Conservation (phyloP, 257 asterid species). For the Verbena officinalis region DNA sequence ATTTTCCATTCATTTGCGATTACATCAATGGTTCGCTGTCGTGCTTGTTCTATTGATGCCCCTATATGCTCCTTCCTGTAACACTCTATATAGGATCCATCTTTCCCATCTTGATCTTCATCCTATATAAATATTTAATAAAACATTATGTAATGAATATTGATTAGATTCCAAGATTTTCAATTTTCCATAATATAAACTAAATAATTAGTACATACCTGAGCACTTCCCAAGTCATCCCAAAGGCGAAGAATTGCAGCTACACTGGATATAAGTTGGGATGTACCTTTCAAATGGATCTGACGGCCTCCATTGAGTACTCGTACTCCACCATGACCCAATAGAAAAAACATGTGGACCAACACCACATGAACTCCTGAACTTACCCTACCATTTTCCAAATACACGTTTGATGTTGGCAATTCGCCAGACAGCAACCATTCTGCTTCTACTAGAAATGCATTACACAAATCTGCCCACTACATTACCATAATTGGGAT, state of each 20-base stretch:
- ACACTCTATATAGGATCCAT: conserved; percentile 29
- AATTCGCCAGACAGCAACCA: conserved; percentile 35
- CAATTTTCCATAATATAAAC: no score
- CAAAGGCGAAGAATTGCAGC: conserved; percentile 38
- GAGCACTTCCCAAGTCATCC: conserved; percentile 40
- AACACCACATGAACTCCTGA: conserved; percentile 29
- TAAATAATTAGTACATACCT: conserved; percentile 15
- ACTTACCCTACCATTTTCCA: conserved; percentile 34
- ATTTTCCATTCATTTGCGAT: conserved; percentile 25
- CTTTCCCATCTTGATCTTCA: conserved; percentile 36
- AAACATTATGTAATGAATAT: background rate
- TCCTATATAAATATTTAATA: conserved; percentile 16
- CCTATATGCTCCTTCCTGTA: conserved; percentile 18
- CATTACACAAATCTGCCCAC: conserved; percentile 52
- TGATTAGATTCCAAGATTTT: no score
- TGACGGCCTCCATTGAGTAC: background rate
- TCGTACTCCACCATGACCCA: conserved; percentile 34
- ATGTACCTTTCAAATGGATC: conserved; percentile 21
- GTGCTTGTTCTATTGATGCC: background rate
- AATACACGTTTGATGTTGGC: conserved; percentile 32
- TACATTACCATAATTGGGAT: background rate
- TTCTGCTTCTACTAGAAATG: conserved; percentile 42
- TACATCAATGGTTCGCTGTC: background rate
- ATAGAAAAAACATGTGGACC: conserved; percentile 30
- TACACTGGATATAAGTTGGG: conserved; percentile 23